Percentiles rank a stretch among this genome's conserved stretches.
These are phyloP conservation scores for Hypoxylon intermedium DNA, from an alignment of 495 filamentous ascomycete species.

Conservation along the genomic window DNA sequence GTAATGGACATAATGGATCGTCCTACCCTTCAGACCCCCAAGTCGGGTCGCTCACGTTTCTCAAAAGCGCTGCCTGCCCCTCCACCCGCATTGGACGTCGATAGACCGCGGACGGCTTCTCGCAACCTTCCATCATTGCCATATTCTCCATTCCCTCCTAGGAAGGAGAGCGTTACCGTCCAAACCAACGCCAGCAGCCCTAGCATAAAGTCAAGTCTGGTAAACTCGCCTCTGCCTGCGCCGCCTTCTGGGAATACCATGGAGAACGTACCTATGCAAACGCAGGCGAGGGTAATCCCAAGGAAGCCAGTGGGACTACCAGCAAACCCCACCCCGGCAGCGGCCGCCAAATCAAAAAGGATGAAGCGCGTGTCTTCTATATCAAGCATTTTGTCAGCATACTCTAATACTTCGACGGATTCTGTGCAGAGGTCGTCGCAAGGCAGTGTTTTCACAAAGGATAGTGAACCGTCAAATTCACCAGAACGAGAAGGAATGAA, in stretches of 20 bases:
- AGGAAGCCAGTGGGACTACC: constrained; percentile 40
- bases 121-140: constrained; percentile 25
- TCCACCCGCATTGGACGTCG: constrained; percentile 30
- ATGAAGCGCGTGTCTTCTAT: constrained; percentile 48
- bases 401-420: constrained; percentile 51
- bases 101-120: constrained; percentile 23
- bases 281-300: constrained; percentile 30
- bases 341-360: constrained; percentile 28
- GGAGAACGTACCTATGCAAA: constrained; percentile 18
- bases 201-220: constrained; percentile 17
- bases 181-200: constrained; percentile 21
- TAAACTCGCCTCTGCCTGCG: constrained; percentile 32
- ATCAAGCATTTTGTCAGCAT: constrained; percentile 55
- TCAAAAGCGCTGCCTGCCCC: constrained; percentile 47
- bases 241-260: constrained; percentile 26
- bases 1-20: constrained; percentile 23
- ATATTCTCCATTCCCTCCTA: constrained; percentile 35
- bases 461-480: constrained; percentile 46
- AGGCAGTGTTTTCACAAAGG: constrained; percentile 43
- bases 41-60: constrained; percentile 44
- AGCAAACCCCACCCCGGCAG: constrained; percentile 28
- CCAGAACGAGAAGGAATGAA: constrained; percentile 37
- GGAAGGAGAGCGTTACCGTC: constrained; percentile 35
- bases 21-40: constrained; percentile 37
- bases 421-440: constrained; percentile 45